Evolutionary conservation across 768 basidiomycete species (phyloP).

Genomic region (Boletus reticuloceps): DNA sequence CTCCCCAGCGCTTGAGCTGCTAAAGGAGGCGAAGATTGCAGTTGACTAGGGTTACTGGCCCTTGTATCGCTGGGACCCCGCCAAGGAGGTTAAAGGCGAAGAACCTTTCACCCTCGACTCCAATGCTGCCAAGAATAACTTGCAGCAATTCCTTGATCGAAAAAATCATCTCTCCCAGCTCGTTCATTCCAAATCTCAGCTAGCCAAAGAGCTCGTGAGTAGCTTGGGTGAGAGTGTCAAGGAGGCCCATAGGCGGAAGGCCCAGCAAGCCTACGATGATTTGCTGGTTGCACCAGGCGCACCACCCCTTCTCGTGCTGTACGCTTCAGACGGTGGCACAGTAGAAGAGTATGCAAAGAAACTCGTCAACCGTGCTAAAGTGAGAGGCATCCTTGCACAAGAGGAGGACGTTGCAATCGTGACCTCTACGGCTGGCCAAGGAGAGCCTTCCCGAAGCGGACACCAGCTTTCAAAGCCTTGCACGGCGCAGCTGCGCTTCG

Average conservation of each 20-base stretch:
- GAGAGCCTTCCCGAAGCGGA: slow-evolving; percentile 96
- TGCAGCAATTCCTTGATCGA: slow-evolving; percentile 90
- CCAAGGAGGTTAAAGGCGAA: slow-evolving; percentile 66
- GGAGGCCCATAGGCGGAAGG: slow-evolving; percentile 78
- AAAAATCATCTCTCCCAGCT: slow-evolving; percentile 97
- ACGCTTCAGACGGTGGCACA: slow-evolving; percentile 90
- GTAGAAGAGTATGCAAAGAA: slow-evolving; percentile 97
- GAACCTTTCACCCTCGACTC: slow-evolving; percentile 94
- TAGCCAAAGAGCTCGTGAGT: slow-evolving; percentile 79
- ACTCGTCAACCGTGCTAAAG: slow-evolving; percentile 76
- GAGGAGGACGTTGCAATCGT: slow-evolving; percentile 81
- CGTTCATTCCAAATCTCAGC: slow-evolving; percentile 71
- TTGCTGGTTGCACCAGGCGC: slow-evolving; percentile 83
- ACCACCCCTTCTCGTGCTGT: slow-evolving; percentile 86
- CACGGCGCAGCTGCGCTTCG: slow-evolving; percentile 56
- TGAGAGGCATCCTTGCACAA: slow-evolving; percentile 75
- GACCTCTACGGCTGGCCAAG: slow-evolving; percentile 94
- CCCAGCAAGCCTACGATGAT: slow-evolving; percentile 79
- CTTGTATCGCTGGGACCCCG: slow-evolving; percentile 95
- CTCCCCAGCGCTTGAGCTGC: slow-evolving; percentile 77
- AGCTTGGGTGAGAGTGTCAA: slow-evolving; percentile 82
- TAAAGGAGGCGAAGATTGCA: slow-evolving; percentile 96
- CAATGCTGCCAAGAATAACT: slow-evolving; percentile 88
- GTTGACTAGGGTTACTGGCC: slow-evolving; percentile 98
- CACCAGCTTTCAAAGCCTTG: slow-evolving; percentile 82